Evolutionary conservation across 2,329 filamentous ascomycete genomes (phyloP).

Genomic region (Shiraia bambusicola): DNA sequence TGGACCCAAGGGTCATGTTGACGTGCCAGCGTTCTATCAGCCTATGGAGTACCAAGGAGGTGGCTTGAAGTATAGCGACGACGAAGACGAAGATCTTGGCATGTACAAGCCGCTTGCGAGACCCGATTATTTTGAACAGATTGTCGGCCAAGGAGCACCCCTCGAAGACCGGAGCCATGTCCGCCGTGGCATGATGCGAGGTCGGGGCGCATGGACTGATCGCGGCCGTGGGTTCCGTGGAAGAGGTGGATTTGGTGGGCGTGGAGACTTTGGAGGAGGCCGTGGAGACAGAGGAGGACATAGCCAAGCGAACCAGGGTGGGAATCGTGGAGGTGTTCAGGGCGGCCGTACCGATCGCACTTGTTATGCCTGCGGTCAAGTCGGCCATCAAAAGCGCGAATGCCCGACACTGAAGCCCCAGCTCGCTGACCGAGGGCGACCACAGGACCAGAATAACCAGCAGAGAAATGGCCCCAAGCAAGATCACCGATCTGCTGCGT

Average conservation of each 20-base stretch:
- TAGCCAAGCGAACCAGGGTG: slow-evolving; percentile 11
- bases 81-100: slow-evolving; percentile 47
- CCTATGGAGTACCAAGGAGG: slow-evolving; percentile 36
- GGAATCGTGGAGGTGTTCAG: slow-evolving; percentile 12
- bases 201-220: slow-evolving; percentile 38
- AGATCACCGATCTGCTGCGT: slow-evolving; percentile 27
- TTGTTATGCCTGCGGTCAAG: slow-evolving; percentile 6
- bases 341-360: slow-evolving; percentile 4
- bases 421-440: slow-evolving; percentile 21
- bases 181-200: slow-evolving; percentile 36
- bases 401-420: slow-evolving; percentile 22
- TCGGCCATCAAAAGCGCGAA: slow-evolving; percentile 21
- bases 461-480: slow-evolving; percentile 26
- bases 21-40: slow-evolving; percentile 21
- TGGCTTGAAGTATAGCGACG: slow-evolving; percentile 47
- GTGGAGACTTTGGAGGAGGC: slow-evolving; percentile 27
- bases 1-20: slow-evolving; percentile 20
- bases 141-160: slow-evolving; percentile 46
- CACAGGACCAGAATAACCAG: slow-evolving; percentile 22
- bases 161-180: slow-evolving; percentile 42
- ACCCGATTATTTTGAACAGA: slow-evolving; percentile 50
- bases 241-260: slow-evolving; percentile 30
- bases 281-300: slow-evolving; percentile 25
- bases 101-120: slow-evolving; percentile 52
- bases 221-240: slow-evolving; percentile 42